These are phyloP conservation scores for Mycosarcoma maydis DNA, from an alignment of 1,284 basidiomycete species.

Conservation along the genomic window DNA sequence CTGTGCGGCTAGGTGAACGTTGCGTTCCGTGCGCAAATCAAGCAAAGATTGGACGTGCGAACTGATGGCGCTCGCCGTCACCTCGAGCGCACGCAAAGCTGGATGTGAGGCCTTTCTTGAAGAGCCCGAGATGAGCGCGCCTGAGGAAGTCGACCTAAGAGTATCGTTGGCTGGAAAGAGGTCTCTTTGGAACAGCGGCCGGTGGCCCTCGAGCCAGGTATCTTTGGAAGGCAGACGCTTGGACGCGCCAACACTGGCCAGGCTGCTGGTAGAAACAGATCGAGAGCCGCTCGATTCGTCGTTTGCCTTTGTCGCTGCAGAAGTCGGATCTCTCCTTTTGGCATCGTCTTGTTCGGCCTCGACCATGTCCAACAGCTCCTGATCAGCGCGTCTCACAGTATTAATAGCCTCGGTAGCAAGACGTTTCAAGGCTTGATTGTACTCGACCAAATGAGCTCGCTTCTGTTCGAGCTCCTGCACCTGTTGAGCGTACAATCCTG, in stretches of 20 bases:
- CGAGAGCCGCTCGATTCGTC: constrained; percentile 13
- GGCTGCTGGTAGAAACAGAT: constrained; percentile 19
- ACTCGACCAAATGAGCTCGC: constrained; percentile 40
- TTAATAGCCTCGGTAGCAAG: constrained; percentile 52
- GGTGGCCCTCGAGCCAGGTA: constrained; percentile 35
- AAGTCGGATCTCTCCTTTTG: constrained; percentile 18
- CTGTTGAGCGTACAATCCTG: constrained; percentile 33
- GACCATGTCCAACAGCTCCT: constrained; percentile 39
- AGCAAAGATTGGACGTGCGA: constrained; percentile 36
- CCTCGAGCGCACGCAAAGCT: constrained; percentile 35
- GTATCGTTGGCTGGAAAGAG: constrained; percentile 46
- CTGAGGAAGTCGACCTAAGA: constrained; percentile 24
- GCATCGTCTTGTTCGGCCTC: constrained; percentile 37
- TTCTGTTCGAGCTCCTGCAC: constrained; percentile 51
- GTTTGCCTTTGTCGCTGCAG: constrained; percentile 5
- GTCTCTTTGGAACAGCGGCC: constrained; percentile 45
- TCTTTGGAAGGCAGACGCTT: constrained; percentile 15
- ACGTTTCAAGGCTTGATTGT: constrained; percentile 48
- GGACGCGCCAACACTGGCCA: neutral
- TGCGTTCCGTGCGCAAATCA: constrained; percentile 35
- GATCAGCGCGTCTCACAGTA: constrained; percentile 32
- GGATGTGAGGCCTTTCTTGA: constrained; percentile 24
- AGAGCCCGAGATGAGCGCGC: constrained; percentile 20
- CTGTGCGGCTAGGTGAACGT: constrained; percentile 13
- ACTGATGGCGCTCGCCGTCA: constrained; percentile 22